Evolutionary conservation across 805 yeast species (phyloP).

Genomic region (Ogataea methanolica): DNA sequence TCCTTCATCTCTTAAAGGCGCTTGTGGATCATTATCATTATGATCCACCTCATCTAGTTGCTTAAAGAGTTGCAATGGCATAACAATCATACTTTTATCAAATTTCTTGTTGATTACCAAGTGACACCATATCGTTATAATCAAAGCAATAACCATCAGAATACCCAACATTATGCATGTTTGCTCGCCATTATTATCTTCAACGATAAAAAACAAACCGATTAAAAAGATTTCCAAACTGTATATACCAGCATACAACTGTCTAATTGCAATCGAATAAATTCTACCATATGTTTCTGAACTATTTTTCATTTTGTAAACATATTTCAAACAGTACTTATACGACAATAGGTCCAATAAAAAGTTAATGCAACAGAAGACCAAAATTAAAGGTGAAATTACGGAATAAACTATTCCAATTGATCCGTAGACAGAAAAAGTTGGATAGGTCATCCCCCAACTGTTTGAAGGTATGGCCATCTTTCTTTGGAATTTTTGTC

Average conservation of each 20-base stretch:
- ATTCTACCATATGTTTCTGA: conserved; percentile 67
- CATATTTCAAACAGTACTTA: conserved; percentile 62
- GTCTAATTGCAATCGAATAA: conserved; percentile 72
- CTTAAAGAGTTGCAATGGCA: conserved; percentile 31
- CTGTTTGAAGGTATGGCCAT: conserved; percentile 41
- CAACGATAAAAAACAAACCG: conserved; percentile 67
- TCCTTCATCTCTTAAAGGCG: background rate
- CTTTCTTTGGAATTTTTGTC: conserved; percentile 45
- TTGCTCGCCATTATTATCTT: conserved; percentile 43
- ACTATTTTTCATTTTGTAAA: conserved; percentile 44
- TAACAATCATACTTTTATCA: conserved; percentile 29
- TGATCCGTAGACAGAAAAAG: conserved; percentile 70
- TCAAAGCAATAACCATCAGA: conserved; percentile 46
- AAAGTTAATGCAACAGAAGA: conserved; percentile 56
- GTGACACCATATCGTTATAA: conserved; percentile 56
- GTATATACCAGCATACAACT: conserved; percentile 75
- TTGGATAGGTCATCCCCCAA: conserved; percentile 81
- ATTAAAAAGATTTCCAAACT: conserved; percentile 74
- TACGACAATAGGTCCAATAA: conserved; percentile 55
- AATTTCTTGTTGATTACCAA: conserved; percentile 42
- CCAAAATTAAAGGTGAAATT: conserved; percentile 71
- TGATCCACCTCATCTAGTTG: conserved; percentile 6
- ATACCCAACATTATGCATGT: conserved; percentile 41
- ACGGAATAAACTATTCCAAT: conserved; percentile 77
- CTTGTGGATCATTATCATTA: too few relatives aligned